Evolutionary conservation across 768 basidiomycete genomes (phyloP).

Genomic region (Naganishia randhawae): DNA sequence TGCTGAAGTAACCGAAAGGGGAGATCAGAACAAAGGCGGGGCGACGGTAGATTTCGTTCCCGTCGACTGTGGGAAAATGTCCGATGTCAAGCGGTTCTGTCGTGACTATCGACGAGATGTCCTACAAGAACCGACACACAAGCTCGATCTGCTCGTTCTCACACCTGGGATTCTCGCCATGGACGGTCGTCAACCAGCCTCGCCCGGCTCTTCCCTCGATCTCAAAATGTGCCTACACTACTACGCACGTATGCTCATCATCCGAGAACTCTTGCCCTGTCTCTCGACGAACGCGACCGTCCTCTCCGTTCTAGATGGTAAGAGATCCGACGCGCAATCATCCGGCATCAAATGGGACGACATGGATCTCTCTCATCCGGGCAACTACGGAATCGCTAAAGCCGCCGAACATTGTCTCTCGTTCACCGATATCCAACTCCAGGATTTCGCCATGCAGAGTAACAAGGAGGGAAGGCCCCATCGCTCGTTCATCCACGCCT

Average conservation of each 20-base stretch:
- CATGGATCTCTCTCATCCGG: constrained; percentile 24
- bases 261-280: constrained; percentile 26
- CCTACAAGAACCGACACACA: not conserved
- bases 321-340: constrained; percentile 3
- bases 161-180: constrained; percentile 30
- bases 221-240: constrained; percentile 31
- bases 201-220: constrained; percentile 22
- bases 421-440: constrained; percentile 26
- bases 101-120: not conserved
- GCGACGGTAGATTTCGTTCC: constrained; percentile 19
- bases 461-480: not conserved
- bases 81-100: constrained; percentile 32
- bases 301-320: constrained; percentile 30
- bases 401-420: constrained; percentile 26
- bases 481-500: constrained; percentile 28
- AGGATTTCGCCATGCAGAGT: constrained; percentile 23
- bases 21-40: not conserved
- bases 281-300: constrained; percentile 27
- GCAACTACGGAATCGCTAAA: constrained; percentile 21
- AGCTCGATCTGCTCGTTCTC: constrained; percentile 30
- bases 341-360: constrained; percentile 28
- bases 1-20: not conserved
- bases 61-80: constrained; percentile 27
- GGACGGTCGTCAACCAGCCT: constrained; percentile 27
- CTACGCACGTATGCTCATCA: constrained; percentile 32